Percentiles rank a stretch among this genome's conserved stretches.
Evolutionary conservation across 768 basidiomycete species (phyloP).

Genomic region (Trametes cubensis): DNA sequence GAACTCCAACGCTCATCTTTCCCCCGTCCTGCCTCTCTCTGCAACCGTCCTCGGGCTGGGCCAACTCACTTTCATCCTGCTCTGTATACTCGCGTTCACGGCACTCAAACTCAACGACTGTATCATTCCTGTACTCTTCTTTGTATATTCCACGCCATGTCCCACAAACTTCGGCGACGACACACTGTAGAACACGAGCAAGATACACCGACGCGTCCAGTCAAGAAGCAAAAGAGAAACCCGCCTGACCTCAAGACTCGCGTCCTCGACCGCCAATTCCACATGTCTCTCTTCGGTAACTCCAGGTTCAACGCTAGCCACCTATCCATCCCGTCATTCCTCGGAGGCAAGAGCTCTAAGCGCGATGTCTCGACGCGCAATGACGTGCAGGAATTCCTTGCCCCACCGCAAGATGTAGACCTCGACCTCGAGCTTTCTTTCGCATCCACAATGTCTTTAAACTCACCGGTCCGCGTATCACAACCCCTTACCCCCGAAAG

Average conservation of each 20-base stretch:
- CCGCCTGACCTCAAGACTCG: slow-evolving; percentile 27
- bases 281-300: slow-evolving; percentile 24
- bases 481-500: slow-evolving; percentile 50
- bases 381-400: slow-evolving; percentile 66
- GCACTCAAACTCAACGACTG: slow-evolving; percentile 3
- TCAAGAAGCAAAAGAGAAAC: slow-evolving; percentile 51
- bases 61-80: slow-evolving; percentile 3
- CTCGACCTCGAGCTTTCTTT: slow-evolving; percentile 80
- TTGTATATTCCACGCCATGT: slow-evolving; percentile 20
- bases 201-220: slow-evolving; percentile 41
- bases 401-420: slow-evolving; percentile 65
- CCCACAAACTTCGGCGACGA: slow-evolving; percentile 17
- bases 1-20: slow-evolving; percentile 10
- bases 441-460: slow-evolving; percentile 78
- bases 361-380: slow-evolving; percentile 43
- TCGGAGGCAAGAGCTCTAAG: slow-evolving; percentile 53
- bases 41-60: slow-evolving; percentile 13
- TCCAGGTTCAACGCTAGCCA: slow-evolving; percentile 19
- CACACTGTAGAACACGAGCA: slow-evolving; percentile 14
- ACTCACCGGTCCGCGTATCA: slow-evolving; percentile 63
- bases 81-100: not conserved
- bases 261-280: slow-evolving; percentile 32
- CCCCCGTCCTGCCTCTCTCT: slow-evolving; percentile 17
- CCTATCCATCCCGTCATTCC: slow-evolving; percentile 44
- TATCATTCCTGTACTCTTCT: slow-evolving; percentile 17